Evolutionary conservation across 352 stramenopile genomes (phyloP).

Genomic region (Phytopythium oedochilum): DNA sequence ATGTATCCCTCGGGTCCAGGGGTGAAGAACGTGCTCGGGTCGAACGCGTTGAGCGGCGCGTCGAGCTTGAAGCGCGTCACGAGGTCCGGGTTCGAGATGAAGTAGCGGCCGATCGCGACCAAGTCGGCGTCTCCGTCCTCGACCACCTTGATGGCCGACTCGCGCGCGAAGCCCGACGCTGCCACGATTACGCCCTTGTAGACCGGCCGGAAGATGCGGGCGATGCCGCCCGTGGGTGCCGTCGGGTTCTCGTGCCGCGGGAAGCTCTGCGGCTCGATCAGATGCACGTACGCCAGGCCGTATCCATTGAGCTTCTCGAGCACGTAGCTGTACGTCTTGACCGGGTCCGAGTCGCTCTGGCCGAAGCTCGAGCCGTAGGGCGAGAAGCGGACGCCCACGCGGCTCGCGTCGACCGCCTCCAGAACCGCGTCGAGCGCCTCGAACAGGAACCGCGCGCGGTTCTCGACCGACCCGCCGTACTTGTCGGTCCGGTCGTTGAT

Average conservation of each 20-base stretch:
- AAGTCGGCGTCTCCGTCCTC: constrained; percentile 37
- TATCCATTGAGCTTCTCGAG: constrained; percentile 1
- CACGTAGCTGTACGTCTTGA: constrained; percentile 35
- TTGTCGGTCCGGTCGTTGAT: constrained; percentile 72
- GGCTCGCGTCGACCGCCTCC: constrained; percentile 8
- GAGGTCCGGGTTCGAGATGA: constrained; percentile 65
- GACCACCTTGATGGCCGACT: constrained; percentile 32
- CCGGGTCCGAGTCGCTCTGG: constrained; percentile 18
- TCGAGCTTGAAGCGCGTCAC: constrained; percentile 40
- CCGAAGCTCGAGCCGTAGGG: constrained; percentile 25
- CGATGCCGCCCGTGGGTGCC: constrained; percentile 21
- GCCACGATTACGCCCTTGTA: constrained; percentile 38
- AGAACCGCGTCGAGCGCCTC: constrained; percentile 49
- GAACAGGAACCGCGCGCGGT: constrained; percentile 62
- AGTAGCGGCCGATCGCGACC: constrained; percentile 50
- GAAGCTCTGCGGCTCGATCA: constrained; percentile 42
- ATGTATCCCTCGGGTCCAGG: constrained; percentile 38
- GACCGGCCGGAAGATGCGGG: constrained; percentile 27
- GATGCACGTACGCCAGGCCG: constrained; percentile 42
- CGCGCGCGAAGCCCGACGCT: constrained; percentile 17
- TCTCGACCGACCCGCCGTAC: constrained; percentile 78
- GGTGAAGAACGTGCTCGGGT: constrained; percentile 35
- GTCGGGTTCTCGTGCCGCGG: constrained; percentile 13
- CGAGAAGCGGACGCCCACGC: constrained; percentile 24
- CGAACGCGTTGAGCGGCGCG: constrained; percentile 28